Evolutionary conservation across 352 stramenopile genomes (phyloP).

Genomic region (Globisporangium emineosum): DNA sequence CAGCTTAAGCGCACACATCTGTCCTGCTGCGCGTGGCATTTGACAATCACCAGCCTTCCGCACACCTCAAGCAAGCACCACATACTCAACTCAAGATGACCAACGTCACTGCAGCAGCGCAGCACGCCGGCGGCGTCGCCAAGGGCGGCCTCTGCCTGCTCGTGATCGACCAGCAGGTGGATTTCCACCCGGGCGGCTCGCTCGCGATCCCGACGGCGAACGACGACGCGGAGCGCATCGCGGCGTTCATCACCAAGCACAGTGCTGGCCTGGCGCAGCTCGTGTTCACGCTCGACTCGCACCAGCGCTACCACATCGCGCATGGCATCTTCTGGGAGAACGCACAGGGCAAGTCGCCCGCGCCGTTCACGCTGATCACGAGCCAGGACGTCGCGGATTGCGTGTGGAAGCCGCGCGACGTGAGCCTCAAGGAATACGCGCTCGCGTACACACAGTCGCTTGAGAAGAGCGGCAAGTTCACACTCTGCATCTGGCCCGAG

Average conservation of each 20-base stretch:
- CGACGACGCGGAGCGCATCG: slow-evolving; percentile 88
- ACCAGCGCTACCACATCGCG: slow-evolving; percentile 95
- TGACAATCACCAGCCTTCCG: background rate
- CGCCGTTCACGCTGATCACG: slow-evolving; percentile 93
- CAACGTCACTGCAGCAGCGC: slow-evolving; percentile 28
- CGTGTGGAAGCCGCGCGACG: slow-evolving; percentile 57
- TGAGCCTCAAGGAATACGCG: slow-evolving; percentile 78
- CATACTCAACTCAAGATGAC: slow-evolving; percentile 21
- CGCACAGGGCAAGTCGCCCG: slow-evolving; percentile 52
- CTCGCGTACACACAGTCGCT: slow-evolving; percentile 89
- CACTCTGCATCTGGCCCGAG: slow-evolving; percentile 95
- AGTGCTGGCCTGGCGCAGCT: slow-evolving; percentile 67
- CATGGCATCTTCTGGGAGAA: slow-evolving; percentile 93
- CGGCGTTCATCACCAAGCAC: slow-evolving; percentile 82
- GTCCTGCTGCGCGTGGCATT: background rate
- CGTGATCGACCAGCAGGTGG: slow-evolving; percentile 94
- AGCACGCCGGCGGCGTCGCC: slow-evolving; percentile 32
- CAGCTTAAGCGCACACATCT: background rate
- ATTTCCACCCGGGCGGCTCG: slow-evolving; percentile 95
- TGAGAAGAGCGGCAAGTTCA: slow-evolving; percentile 88
- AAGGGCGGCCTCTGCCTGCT: slow-evolving; percentile 77
- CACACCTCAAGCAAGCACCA: background rate
- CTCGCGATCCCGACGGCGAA: slow-evolving; percentile 94
- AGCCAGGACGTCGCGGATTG: slow-evolving; percentile 63
- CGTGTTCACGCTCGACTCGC: slow-evolving; percentile 95